A percentile compares a stretch with the other conserved stretches of the same genome.
These are phyloP conservation scores for Dactylellina haptotyla DNA, from an alignment of 2,329 filamentous ascomycete species.

Conservation along the genomic window DNA sequence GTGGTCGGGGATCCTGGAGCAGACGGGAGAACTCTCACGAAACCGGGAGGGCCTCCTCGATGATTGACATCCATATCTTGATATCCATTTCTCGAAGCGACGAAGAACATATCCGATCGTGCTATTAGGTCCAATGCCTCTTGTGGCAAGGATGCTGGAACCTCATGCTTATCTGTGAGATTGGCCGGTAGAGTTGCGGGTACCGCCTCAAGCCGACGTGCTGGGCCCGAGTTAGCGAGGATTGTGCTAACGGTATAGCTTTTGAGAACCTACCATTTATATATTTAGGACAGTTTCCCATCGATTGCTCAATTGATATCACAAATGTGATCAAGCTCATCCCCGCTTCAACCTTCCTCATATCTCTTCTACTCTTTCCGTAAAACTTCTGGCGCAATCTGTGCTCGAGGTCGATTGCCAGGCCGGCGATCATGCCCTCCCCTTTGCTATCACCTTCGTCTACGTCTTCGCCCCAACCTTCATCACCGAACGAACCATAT, in stretches of 20 bases:
- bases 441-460: constrained; percentile 60
- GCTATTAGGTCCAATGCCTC: constrained; percentile 70
- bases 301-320: constrained; percentile 74
- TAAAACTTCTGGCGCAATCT: constrained; percentile 78
- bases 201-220: constrained; percentile 66
- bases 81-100: constrained; percentile 72
- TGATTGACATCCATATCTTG: constrained; percentile 84
- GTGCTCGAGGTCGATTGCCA: constrained; percentile 73
- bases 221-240: constrained; percentile 63
- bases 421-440: constrained; percentile 69
- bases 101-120: constrained; percentile 79
- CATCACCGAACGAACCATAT: constrained; percentile 70
- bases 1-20: constrained; percentile 50
- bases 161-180: constrained; percentile 59
- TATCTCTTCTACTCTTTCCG: constrained; percentile 74
- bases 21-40: constrained; percentile 72
- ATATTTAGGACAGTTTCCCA: constrained; percentile 89
- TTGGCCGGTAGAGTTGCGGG: constrained; percentile 60
- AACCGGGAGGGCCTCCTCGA: constrained; percentile 78
- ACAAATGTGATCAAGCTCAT: constrained; percentile 62
- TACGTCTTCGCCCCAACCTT: constrained; percentile 62
- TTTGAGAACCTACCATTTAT: constrained; percentile 61
- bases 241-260: not conserved
- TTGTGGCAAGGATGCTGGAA: constrained; percentile 63
- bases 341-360: constrained; percentile 55